Evolutionary conservation across 2,329 filamentous ascomycete genomes (phyloP), one percentile per base, ranked within the genome.

Genomic region (Colletotrichum sp.): DNA sequence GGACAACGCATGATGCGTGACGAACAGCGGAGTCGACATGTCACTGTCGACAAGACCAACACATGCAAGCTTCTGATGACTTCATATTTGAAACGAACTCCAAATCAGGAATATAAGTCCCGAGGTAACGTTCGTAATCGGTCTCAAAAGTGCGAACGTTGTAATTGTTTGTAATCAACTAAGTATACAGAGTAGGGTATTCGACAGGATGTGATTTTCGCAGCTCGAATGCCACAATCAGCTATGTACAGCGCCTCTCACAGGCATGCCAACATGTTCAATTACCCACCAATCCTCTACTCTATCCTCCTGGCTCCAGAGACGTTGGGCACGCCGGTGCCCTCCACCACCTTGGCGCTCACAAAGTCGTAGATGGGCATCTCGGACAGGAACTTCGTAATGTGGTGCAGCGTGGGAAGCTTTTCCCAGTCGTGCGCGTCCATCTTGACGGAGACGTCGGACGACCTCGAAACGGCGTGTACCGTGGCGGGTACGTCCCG

Each of bases 341-440:
- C 90, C 76, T 90, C 86, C 1, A 89, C 87, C 3, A 92, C 82
- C 81, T 89, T 90, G 1, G 86, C 90, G 36, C 86, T 83, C 5
- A 92, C 81, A 51, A 92, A 80, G 70, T 87, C 87, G 76, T 89
- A 91, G 3, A 92, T 80, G 0, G 90, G 91, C 6, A 93, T 83
- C 75, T 90, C 88, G 2, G 86, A 85, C 70, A 92, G 79, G 16
- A 86, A 82, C 24, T 82, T 80, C 7, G 90, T 82, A 11, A 93
- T 81, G 78, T 92, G 89, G 77, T 93, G 90, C 66, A 93, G 81
- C 4, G 90, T 93, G 0, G 91, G 91, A 72, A 93, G 78, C 6
- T 81, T 82, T 61, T 89, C 82, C 90, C 87, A 90, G 76, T 90
- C 86, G 18, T 87, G 76, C 0, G 81, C 82, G 51, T 89, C 83